Conservation (phyloP, 306 rosid species). For the Ochetophila trinervis region DNA sequence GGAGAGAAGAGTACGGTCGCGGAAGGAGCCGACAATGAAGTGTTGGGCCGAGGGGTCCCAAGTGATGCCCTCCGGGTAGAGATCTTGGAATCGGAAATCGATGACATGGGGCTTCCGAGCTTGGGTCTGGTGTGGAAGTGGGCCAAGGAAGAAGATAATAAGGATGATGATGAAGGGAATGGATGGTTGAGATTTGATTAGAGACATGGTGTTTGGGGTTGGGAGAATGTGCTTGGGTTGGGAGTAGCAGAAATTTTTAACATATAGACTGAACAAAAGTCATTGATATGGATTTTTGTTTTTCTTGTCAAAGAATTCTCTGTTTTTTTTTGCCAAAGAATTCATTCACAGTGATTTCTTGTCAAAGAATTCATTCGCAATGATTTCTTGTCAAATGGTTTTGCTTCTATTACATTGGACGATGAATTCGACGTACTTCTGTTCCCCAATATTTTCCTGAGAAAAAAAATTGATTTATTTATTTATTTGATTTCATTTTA, state of each 20-base stretch:
- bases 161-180: neutral
- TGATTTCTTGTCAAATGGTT: slow-evolving; percentile 17
- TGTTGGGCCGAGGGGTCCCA: slow-evolving; percentile 69
- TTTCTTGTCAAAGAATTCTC: slow-evolving; percentile 18
- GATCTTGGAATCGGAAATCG: slow-evolving; percentile 67
- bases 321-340: slow-evolving; percentile 13
- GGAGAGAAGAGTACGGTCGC: slow-evolving; percentile 47
- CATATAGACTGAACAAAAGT: too few species aligned
- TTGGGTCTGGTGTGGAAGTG: slow-evolving; percentile 19
- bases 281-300: too few species aligned
- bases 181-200: neutral
- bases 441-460: too few species aligned
- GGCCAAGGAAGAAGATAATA: slow-evolving; percentile 20
- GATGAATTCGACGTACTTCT: too few species aligned
- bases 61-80: slow-evolving; percentile 66
- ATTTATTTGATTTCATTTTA: too few species aligned
- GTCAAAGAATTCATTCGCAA: slow-evolving; percentile 5
- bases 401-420: too few species aligned
- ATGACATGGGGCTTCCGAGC: slow-evolving; percentile 49
- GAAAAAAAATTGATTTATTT: too few species aligned
- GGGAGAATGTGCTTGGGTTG: neutral
- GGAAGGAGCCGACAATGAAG: slow-evolving; percentile 61
- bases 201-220: slow-evolving; percentile 13
- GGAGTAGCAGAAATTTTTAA: neutral
- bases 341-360: slow-evolving; percentile 15